phyloP scores from a whole-genome alignment of 192 early-diverging fungal genomes.

The Entomortierella chlamydospora region DNA sequence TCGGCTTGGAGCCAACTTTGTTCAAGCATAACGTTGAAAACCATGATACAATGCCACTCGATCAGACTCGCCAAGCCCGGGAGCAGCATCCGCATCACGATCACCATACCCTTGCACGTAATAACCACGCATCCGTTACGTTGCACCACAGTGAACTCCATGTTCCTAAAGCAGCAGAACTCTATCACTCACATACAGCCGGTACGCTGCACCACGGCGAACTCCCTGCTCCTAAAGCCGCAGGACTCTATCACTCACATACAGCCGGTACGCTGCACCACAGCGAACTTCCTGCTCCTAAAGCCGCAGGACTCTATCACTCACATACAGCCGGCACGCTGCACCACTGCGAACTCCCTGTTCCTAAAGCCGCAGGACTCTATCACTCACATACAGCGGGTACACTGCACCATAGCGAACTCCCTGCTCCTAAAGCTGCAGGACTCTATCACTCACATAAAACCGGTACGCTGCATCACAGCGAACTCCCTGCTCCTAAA shows the following conservation, averaged over 20 bases:
- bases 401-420: neutral
- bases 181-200: too few species aligned
- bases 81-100: too few species aligned
- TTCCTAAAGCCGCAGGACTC: neutral
- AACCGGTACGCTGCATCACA: neutral
- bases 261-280: neutral
- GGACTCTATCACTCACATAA: neutral
- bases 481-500: neutral
- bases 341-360: neutral
- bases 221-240: too few species aligned
- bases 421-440: neutral
- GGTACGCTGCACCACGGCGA: too few species aligned
- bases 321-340: neutral
- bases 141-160: too few species aligned
- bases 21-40: too few species aligned
- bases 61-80: too few species aligned
- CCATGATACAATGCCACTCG: too few species aligned
- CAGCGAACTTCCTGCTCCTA: neutral
- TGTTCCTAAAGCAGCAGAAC: too few species aligned
- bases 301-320: neutral
- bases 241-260: neutral
- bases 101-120: too few species aligned
- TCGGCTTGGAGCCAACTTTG: too few species aligned
- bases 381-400: neutral
- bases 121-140: too few species aligned